phyloP scores from a whole-genome alignment of 176 grass and related monocot species.

The Puya raimondii region DNA sequence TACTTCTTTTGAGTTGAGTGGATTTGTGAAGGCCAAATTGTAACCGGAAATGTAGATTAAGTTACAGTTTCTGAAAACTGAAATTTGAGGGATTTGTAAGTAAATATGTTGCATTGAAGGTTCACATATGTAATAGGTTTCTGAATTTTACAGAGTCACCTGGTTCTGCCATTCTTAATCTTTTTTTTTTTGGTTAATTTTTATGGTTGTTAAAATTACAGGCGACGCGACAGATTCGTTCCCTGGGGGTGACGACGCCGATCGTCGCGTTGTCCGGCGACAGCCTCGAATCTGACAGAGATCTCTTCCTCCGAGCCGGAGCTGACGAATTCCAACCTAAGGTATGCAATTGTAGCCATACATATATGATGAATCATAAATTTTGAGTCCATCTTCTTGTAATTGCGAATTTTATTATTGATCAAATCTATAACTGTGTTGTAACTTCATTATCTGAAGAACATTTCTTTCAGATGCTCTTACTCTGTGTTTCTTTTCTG shows the following conservation, averaged over 20 bases:
- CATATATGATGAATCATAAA: not conserved
- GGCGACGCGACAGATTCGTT: slow-evolving; percentile 50
- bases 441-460: not conserved
- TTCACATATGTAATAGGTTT: no score
- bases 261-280: slow-evolving; percentile 61
- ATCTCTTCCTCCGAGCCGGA: slow-evolving; percentile 51
- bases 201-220: not conserved
- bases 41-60: no score
- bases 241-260: slow-evolving; percentile 39
- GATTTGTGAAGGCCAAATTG: no score
- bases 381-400: no score
- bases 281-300: slow-evolving; percentile 30
- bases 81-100: no score
- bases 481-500: not conserved
- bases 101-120: no score
- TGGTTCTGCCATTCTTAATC: not conserved
- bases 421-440: not conserved
- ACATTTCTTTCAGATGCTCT: not conserved
- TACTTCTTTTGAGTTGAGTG: no score
- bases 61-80: no score
- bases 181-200: not conserved
- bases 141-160: no score
- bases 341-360: slow-evolving; percentile 14
- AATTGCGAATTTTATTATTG: not conserved
- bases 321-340: slow-evolving; percentile 54